Evolutionary conservation across 2,329 filamentous ascomycete species (phyloP), one percentile per base, ranked within the genome.

Genomic region (Exophiala spinifera): DNA sequence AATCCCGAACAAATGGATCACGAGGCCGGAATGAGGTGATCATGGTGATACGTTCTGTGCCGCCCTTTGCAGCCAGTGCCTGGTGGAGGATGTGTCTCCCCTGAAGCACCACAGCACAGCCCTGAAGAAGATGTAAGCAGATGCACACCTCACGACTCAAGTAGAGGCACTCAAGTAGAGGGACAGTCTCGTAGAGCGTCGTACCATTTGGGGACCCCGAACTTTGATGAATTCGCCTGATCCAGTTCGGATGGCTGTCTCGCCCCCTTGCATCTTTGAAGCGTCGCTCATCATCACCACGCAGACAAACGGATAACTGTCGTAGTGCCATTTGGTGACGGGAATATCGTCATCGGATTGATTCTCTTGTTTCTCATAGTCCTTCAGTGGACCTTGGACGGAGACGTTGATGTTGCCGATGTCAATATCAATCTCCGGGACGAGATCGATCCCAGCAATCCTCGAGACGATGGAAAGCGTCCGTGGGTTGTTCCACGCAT

Each of bases 41-140:
- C 71, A 84, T 83, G 40, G 76, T 81, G 68, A 87, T 85, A 25
- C 84, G 79, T 67, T 87, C 84, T 19, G 76, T 76, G 3, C 75
- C 74, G 14, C 81, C 81, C 1, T 82, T 68, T 8, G 83, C 80
- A 10, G 77, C 78, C 14, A 85, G 74, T 1, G 84, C 85, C 53
- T 81, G 77, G 65, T 87, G 84, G 58, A 82, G 78, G 57, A 87
- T 84, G 69, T 87, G 85, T 17, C 84, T 76, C 13, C 84, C 85
- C 66, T 87, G 84, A 39, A 87, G 72, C 17, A 87, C 75, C 1
- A 85, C 80, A 1, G 80, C 82, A 46, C 76, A 81, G 15, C 81
- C 83, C 80, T 84, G 60, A 21, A 44, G 5, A 5, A 31, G 11
- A 31, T n/a, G 28, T 31, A 10, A 31, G 28, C 28, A 5, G 28